These are phyloP conservation scores for Calocybe cyanea DNA, from an alignment of 768 basidiomycete species.

Conservation along the genomic window DNA sequence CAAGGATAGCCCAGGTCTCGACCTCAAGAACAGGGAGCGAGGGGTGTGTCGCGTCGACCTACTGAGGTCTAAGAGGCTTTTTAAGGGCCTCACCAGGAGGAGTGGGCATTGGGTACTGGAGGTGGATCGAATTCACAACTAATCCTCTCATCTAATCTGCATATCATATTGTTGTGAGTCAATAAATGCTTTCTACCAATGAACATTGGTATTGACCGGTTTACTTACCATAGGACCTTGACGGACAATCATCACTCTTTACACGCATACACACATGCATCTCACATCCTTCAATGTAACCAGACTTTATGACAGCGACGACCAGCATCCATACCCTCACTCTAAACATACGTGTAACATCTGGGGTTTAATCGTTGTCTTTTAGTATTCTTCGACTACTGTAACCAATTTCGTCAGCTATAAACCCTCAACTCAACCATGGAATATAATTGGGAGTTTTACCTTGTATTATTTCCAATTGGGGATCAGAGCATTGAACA, in stretches of 20 bases:
- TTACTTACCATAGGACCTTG: conserved; percentile 5
- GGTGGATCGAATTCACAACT: conserved; percentile 6
- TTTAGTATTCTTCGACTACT: conserved; percentile 1
- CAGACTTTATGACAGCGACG: conserved; percentile 5
- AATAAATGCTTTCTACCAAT: no score
- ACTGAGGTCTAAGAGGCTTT: conserved; percentile 47
- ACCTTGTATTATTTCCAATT: neutral
- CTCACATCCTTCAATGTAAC: neutral
- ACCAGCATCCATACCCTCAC: neutral
- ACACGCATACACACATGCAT: conserved; percentile 4
- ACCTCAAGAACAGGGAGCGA: conserved; percentile 36
- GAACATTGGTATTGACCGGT: neutral
- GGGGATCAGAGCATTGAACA: neutral
- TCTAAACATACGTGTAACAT: neutral
- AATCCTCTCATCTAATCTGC: neutral
- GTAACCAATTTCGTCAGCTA: neutral
- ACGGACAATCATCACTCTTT: conserved; percentile 1
- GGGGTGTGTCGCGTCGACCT: conserved; percentile 58
- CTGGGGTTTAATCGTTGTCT: conserved; percentile 1
- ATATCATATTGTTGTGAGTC: neutral
- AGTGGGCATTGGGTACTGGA: conserved; percentile 30
- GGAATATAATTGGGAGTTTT: neutral
- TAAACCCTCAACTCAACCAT: neutral
- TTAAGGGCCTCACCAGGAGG: conserved; percentile 44
- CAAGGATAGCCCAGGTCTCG: conserved; percentile 35